phyloP scores from a whole-genome alignment of 2,329 filamentous ascomycete genomes.

The Bipolaris zeicola region DNA sequence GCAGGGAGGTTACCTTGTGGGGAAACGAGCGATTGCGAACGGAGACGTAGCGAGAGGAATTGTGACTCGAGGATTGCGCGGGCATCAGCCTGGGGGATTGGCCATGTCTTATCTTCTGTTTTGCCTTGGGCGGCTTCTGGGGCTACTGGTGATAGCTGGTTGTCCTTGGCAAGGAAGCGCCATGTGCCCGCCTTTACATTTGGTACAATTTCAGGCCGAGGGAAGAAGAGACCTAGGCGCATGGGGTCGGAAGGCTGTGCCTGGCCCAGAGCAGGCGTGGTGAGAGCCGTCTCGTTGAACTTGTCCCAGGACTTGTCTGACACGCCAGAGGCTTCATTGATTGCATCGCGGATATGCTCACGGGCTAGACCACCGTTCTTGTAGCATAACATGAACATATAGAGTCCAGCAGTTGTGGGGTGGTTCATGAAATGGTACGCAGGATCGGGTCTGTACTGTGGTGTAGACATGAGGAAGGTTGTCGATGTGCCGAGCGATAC shows the following conservation, averaged over 20 bases:
- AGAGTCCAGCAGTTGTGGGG: conserved; percentile 84
- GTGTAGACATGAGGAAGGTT: conserved; percentile 96
- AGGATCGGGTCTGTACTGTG: conserved; percentile 86
- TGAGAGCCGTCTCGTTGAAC: conserved; percentile 77
- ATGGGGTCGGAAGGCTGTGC: conserved; percentile 60
- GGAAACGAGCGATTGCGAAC: conserved; percentile 75
- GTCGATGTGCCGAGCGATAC: conserved; percentile 94
- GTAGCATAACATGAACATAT: conserved; percentile 99
- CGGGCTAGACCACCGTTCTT: conserved; percentile 96
- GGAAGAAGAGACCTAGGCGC: conserved; percentile 93
- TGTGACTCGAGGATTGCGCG: conserved; percentile 94
- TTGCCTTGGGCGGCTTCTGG: conserved; percentile 55
- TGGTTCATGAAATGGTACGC: conserved; percentile 99
- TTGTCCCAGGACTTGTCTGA: conserved; percentile 69
- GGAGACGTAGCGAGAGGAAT: conserved; percentile 85
- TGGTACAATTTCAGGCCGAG: conserved; percentile 92
- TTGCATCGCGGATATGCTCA: conserved; percentile 82
- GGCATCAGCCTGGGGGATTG: conserved; percentile 70
- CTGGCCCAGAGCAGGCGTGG: conserved; percentile 72
- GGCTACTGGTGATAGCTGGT: conserved; percentile 51
- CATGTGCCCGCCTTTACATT: conserved; percentile 86
- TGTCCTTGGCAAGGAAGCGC: conserved; percentile 70
- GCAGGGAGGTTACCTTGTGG: conserved; percentile 68
- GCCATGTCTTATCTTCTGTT: conserved; percentile 48
- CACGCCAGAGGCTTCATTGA: conserved; percentile 61